These are phyloP conservation scores for Pythium brassicae DNA, from an alignment of 352 stramenopile species.

Conservation along the genomic window DNA sequence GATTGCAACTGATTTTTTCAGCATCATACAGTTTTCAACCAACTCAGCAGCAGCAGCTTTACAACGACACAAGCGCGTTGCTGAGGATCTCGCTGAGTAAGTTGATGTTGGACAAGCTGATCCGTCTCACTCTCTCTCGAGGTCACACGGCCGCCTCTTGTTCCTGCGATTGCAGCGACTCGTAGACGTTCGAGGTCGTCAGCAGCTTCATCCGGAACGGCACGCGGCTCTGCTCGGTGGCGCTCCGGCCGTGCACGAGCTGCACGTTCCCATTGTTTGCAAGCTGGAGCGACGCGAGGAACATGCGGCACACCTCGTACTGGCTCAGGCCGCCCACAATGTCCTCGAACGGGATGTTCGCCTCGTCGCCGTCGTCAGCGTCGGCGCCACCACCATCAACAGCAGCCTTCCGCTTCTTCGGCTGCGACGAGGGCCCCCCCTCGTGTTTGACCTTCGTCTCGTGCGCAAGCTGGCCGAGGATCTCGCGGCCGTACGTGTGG, in stretches of 20 bases:
- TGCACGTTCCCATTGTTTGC: slow-evolving; percentile 88
- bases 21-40: no score
- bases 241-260: slow-evolving; percentile 67
- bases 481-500: slow-evolving; percentile 56
- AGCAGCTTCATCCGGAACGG: slow-evolving; percentile 74
- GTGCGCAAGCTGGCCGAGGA: slow-evolving; percentile 44
- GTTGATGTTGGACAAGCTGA: no score
- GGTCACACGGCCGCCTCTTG: no score
- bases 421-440: not conserved
- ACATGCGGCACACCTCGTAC: slow-evolving; percentile 87
- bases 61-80: no score
- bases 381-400: slow-evolving; percentile 15
- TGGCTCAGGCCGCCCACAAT: slow-evolving; percentile 49
- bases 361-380: slow-evolving; percentile 14
- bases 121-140: no score
- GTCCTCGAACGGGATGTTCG: slow-evolving; percentile 44
- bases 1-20: no score
- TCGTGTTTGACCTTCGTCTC: slow-evolving; percentile 22
- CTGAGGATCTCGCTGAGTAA: no score
- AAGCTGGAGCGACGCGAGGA: slow-evolving; percentile 89
- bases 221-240: slow-evolving; percentile 44
- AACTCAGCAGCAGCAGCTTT: no score
- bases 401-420: slow-evolving; percentile 28
- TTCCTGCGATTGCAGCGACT: slow-evolving; percentile 43
- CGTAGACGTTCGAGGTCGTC: slow-evolving; percentile 52